A percentile compares a stretch with the other conserved stretches of the same genome.
Conservation (phyloP, 495 filamentous ascomycete species). For the Cercophora sp. region DNA sequence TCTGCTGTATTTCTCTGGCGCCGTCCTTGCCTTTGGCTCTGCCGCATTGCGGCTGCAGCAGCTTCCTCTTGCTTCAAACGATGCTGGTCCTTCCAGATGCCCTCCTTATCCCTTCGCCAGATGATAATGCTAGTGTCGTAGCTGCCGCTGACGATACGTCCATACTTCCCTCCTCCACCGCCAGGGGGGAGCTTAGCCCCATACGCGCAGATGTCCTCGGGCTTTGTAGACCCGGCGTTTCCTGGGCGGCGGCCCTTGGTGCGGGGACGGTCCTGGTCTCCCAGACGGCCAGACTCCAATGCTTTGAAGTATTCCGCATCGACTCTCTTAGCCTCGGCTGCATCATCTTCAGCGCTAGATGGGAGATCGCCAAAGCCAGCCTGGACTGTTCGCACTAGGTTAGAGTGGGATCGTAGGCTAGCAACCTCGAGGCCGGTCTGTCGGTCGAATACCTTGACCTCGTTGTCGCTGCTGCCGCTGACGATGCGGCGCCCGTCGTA, state of each 20-base stretch:
- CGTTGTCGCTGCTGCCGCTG: constrained; percentile 90
- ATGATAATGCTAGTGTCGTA: constrained; percentile 95
- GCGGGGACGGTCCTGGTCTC: constrained; percentile 23
- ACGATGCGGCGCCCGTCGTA: constrained; percentile 96
- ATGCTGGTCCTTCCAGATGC: constrained; percentile 71
- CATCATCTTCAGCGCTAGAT: constrained; percentile 67
- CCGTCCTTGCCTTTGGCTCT: constrained; percentile 8
- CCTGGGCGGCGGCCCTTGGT: constrained; percentile 43
- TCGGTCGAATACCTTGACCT: constrained; percentile 89
- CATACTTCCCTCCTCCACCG: constrained; percentile 80
- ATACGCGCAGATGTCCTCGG: constrained; percentile 69
- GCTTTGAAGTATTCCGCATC: constrained; percentile 71
- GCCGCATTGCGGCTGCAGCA: constrained; percentile 35
- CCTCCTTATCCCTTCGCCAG: constrained; percentile 80
- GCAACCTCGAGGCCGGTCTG: constrained; percentile 81
- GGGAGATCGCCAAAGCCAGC: constrained; percentile 88
- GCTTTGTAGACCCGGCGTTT: constrained; percentile 74
- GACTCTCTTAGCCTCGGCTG: constrained; percentile 65
- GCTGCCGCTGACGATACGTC: constrained; percentile 87
- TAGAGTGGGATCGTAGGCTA: constrained; percentile 71
- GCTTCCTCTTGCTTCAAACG: constrained; percentile 66
- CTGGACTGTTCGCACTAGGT: constrained; percentile 90
- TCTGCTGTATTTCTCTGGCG: not conserved
- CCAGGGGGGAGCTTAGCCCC: constrained; percentile 84
- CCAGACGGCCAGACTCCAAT: constrained; percentile 53